Conservation (phyloP, 192 early-diverging fungal genomes). For the Coemansia sp. region DNA sequence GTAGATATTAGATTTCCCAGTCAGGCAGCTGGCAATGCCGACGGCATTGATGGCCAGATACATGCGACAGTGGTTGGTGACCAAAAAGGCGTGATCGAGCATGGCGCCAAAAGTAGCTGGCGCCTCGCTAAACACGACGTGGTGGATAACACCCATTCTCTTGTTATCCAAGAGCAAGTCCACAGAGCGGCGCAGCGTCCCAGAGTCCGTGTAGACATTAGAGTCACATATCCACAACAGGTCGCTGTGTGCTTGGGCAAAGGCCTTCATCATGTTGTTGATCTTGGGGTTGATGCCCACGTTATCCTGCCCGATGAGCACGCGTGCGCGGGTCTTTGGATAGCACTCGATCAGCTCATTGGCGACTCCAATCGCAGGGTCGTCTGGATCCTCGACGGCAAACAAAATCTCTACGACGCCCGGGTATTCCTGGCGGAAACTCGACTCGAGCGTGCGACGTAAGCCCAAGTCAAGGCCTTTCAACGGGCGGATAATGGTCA, state of each 20-base stretch:
- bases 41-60: conserved; percentile 92
- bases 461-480: conserved; percentile 91
- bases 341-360: conserved; percentile 68
- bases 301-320: conserved; percentile 79
- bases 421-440: conserved; percentile 89
- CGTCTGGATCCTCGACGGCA: conserved; percentile 76
- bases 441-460: conserved; percentile 78
- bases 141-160: conserved; percentile 92
- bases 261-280: conserved; percentile 89
- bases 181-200: conserved; percentile 80
- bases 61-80: conserved; percentile 93
- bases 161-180: conserved; percentile 68
- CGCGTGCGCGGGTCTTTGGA: conserved; percentile 71
- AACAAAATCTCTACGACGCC: conserved; percentile 82
- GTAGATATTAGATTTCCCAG: conserved; percentile 96
- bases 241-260: conserved; percentile 76
- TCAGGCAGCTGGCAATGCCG: conserved; percentile 82
- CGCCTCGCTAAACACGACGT: conserved; percentile 79
- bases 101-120: conserved; percentile 75
- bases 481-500: conserved; percentile 91
- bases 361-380: conserved; percentile 83
- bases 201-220: conserved; percentile 81
- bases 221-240: conserved; percentile 96
- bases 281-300: conserved; percentile 96
- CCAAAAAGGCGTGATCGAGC: conserved; percentile 86